Percentiles rank a stretch among this genome's conserved stretches.
These are phyloP conservation scores for Achaetomium macrosporum DNA, from an alignment of 2,329 filamentous ascomycete genomes.

Conservation along the genomic window DNA sequence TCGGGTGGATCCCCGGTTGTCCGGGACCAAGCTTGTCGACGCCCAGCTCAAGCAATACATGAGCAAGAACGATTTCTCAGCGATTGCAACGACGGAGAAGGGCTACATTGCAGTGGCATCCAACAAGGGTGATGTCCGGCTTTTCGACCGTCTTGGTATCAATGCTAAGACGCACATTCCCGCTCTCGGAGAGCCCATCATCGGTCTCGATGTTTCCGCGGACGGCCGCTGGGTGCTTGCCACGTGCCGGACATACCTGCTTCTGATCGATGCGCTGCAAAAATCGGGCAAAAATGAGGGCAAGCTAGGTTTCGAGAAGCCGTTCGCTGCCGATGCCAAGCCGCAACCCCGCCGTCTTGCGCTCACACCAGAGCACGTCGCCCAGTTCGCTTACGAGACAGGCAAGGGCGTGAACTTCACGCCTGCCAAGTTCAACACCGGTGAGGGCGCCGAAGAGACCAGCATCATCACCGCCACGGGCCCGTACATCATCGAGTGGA, in stretches of 20 bases:
- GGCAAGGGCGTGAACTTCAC: conserved; percentile 82
- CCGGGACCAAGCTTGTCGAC: conserved; percentile 89
- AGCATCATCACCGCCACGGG: conserved; percentile 96
- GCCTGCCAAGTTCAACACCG: conserved; percentile 87
- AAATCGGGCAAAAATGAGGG: conserved; percentile 93
- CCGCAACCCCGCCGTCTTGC: conserved; percentile 87
- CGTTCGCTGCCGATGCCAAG: conserved; percentile 88
- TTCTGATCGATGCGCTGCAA: conserved; percentile 87
- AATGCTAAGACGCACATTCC: conserved; percentile 97
- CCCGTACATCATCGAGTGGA: conserved; percentile 96
- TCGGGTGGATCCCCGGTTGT: conserved; percentile 83
- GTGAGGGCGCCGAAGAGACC: conserved; percentile 73
- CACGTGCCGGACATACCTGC: conserved; percentile 88
- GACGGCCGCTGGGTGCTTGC: conserved; percentile 94
- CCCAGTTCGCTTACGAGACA: conserved; percentile 96
- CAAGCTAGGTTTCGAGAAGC: conserved; percentile 93
- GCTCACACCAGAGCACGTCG: conserved; percentile 84
- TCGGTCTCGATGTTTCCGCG: conserved; percentile 89
- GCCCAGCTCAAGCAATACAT: conserved; percentile 90
- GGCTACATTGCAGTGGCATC: conserved; percentile 95
- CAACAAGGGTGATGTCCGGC: conserved; percentile 92
- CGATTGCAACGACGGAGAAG: conserved; percentile 89
- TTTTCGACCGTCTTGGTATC: conserved; percentile 94
- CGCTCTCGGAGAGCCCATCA: conserved; percentile 88
- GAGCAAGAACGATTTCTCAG: conserved; percentile 96